Evolutionary conservation across 257 asterid genomes (phyloP).

Genomic region (Solanum bulbocastanum): DNA sequence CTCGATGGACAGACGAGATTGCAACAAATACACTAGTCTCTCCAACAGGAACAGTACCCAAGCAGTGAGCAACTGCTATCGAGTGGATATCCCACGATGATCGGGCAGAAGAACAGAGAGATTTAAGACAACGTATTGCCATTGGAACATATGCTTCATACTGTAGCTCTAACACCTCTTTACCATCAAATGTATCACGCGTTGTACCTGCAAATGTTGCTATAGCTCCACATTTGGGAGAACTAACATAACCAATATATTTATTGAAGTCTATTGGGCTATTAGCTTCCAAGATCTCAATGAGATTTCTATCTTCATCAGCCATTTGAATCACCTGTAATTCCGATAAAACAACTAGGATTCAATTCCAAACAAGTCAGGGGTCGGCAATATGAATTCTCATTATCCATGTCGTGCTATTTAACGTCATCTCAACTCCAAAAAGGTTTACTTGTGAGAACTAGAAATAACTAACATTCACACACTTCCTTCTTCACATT

Average conservation of each 20-base stretch:
- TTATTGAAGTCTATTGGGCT: constrained; percentile 49
- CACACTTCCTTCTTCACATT: not conserved
- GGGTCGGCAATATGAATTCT: not conserved
- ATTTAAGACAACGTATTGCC: constrained; percentile 70
- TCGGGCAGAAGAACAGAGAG: constrained; percentile 79
- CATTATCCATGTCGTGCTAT: not conserved
- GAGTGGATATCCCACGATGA: constrained; percentile 56
- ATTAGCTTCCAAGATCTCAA: constrained; percentile 69
- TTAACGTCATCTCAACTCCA: not conserved
- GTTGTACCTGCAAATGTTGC: constrained; percentile 94
- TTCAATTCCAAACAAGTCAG: not conserved
- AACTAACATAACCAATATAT: constrained; percentile 55
- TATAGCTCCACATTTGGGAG: constrained; percentile 84
- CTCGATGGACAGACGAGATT: constrained; percentile 66
- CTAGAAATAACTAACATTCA: not conserved
- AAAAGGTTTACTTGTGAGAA: not conserved
- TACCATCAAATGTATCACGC: constrained; percentile 76
- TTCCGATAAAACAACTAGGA: not conserved
- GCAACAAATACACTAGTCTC: constrained; percentile 85
- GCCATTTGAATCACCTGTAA: constrained; percentile 25
- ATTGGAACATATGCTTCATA: constrained; percentile 91
- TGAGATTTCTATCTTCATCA: constrained; percentile 51
- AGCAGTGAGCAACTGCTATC: constrained; percentile 69
- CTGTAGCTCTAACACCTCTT: constrained; percentile 64
- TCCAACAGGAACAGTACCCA: constrained; percentile 84